These are phyloP conservation scores for Copromyces sp. DNA, from an alignment of 495 filamentous ascomycete genomes.

Conservation along the genomic window DNA sequence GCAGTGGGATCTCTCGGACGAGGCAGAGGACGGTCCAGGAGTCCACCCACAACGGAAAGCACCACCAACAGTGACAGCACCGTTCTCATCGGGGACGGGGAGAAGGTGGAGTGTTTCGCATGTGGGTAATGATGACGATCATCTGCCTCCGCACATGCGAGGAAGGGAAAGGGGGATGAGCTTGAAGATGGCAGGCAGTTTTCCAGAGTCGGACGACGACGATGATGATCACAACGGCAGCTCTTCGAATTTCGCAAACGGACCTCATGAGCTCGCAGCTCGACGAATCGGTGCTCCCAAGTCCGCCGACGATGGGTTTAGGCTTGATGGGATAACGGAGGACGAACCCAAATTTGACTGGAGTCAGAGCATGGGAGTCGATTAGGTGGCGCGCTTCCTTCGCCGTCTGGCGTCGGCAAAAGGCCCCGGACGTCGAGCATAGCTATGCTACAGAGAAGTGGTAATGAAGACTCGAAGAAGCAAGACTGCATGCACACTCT, in stretches of 20 bases:
- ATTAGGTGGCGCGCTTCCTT: conserved; percentile 10
- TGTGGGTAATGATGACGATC: neutral
- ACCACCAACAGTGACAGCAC: conserved; percentile 9
- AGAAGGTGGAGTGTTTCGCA: neutral
- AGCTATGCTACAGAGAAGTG: too few relatives aligned
- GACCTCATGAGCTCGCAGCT: neutral
- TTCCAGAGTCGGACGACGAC: conserved; percentile 18
- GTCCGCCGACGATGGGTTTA: neutral
- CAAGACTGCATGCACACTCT: too few relatives aligned
- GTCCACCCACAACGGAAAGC: conserved; percentile 17
- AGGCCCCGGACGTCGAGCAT: too few relatives aligned
- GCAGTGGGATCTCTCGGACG: conserved; percentile 46
- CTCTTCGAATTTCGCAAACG: neutral
- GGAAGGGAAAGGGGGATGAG: neutral
- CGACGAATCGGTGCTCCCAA: neutral
- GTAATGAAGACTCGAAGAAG: too few relatives aligned
- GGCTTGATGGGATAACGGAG: neutral
- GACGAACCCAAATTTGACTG: conserved; percentile 6
- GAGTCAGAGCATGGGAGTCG: conserved; percentile 25
- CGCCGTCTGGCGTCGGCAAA: too few relatives aligned
- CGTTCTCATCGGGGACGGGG: conserved; percentile 3
- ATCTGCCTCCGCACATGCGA: neutral
- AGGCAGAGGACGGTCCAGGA: conserved; percentile 17
- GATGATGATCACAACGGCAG: neutral
- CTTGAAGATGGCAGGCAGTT: conserved; percentile 19